Base-by-base conservation (phyloP, 129 eudicot species). In the Scalesia atractyloides region DNA sequence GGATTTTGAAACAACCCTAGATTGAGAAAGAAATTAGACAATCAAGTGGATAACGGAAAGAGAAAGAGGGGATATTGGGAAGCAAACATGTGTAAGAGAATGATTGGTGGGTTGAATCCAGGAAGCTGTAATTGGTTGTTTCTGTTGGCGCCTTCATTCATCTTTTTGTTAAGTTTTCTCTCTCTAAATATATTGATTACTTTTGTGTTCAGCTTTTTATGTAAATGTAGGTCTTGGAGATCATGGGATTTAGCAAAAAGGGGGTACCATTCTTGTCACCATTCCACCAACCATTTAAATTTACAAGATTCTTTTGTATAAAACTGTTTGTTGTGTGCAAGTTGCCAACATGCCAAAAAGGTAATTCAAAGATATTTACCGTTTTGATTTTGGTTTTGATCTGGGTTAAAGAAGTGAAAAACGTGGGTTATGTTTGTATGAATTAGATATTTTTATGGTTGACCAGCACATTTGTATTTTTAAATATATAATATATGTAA, bases 181-280 rank as follows among this genome's bases (percentile, higher is more conserved):
- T 69, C 52, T 49, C 64, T 46, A 24, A 63, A 39, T 56, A 16
- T 22, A 13, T 9, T 74, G 17, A 13, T 65, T 62, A 49, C 43
- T 76, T 76, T 65, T 58, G 34, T 51, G 20, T 52, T 68, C 8
- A 57, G 34, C 20, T 72, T 75, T 75, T 26, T 47, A 3, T 49
- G 16, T 26, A 73, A 73, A 14, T 60, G 51, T 69, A 58, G 67
- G 68, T 52, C 61, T 58, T 58, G 70, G 72, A 44, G 75, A 64
- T 76, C 61, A 76, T 82, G 84, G 83, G 77, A 79, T 85, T 79
- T 68, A 82, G 75, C 79, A 74, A 82, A 77, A 82, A 79, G 83
- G 75, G 68, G 68, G 82, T 72, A 82, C 90, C 82, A n/a, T 73
- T 74, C 73, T 69, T 80, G 82, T 78, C 82, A 64, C 66, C 61